Base-by-base conservation (phyloP, 73 alveolate species). In the Paramecium sonneborni region DNA sequence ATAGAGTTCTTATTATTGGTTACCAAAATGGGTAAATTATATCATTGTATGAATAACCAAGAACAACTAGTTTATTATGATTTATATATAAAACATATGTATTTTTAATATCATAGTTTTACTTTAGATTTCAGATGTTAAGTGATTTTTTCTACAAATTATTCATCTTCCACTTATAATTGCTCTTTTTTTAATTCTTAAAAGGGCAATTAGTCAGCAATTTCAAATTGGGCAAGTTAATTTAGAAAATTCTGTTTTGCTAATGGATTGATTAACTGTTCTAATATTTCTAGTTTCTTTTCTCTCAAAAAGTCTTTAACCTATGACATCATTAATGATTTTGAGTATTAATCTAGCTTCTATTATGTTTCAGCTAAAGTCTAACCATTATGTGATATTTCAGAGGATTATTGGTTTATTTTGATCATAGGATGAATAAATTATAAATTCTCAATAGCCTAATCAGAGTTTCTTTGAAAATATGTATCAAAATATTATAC, bases 351-450 rank as follows among this genome's bases (percentile, higher is more conserved):
- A 34, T 74, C 87, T 9, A 74, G 35, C 58, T 74, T 74, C 32
- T 74, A 24, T 37, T 74, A 20, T 2, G 87, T 74, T 74, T 74
- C 87, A 3, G 87, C 32, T 6, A 74, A 35, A 0, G 87, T 74
- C 44, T 74, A 74, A 5, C 87, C 87, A 74, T 74, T 74, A 74
- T 74, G 87, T 23, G 87, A 74, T 34, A 74, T 74, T n/a, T 74
- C 87, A 4, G 87, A 74, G 1, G 56, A 74, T 37, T 37, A 12
- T 39, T 74, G 38, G n/a, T 74, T 74, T 32, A 74, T 39, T 37
- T 62, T 62, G 46, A 62, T 62, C 84, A 62, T 62, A 32, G 84
- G 84, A 62, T 62, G 84, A 12, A 62, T 62, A 9, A 62, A 62
- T 28, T 62, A 62, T 6, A 62, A 44, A 62, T 62, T 62, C 44